Base-by-base conservation (phyloP, 2,329 filamentous ascomycete species). In the Clathrospora elynae region DNA sequence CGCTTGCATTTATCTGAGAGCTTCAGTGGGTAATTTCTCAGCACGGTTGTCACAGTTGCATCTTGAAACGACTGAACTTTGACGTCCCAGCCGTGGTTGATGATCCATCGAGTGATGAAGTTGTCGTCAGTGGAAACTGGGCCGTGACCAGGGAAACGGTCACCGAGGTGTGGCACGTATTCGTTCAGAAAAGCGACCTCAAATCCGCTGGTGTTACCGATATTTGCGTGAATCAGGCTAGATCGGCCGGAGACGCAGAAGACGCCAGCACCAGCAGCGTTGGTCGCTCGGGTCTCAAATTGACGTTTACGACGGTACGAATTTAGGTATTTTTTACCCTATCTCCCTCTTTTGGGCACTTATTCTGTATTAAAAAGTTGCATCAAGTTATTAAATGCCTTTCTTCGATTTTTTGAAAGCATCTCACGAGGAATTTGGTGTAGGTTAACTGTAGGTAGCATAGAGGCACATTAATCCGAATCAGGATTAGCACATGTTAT, bases 21-120 rank as follows among this genome's bases (percentile, higher is more conserved):
- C 16, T 58, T 61, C 16, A 52, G 46, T 0, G 36, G 46, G 12
- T 49, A 5, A 3, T 13, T 24, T 3, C 54, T 59, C 1, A 85
- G 66, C 0, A 69, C 71, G 0, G 80, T 84, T 16, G 73, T 68
- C 23, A 84, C 71, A 0, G 71, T 67, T 0, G 75, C 71, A 5
- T 81, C 75, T 0, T 69, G 49, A 3, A 69, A 71, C 42, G 75
- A 74, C 56, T 85, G 81, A 32, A 83, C 75, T 40, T 74, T 73
- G 37, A 83, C 71, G 3, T 71, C 65, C 71, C 72, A 80, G 5
- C 71, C 72, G 3, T 72, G 53, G 7, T 68, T 66, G 16, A 80
- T 70, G 5, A 76, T 68, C 50, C 73, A 78, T 6, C 81, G 72
- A 0, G 80, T 83, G 17, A 80, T 68, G 49, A 78, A 84, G 18